A percentile compares a stretch with the other conserved stretches of the same genome.
phyloP scores from a whole-genome alignment of 176 grass and related monocot species.

The Bothriochloa decipiens region DNA sequence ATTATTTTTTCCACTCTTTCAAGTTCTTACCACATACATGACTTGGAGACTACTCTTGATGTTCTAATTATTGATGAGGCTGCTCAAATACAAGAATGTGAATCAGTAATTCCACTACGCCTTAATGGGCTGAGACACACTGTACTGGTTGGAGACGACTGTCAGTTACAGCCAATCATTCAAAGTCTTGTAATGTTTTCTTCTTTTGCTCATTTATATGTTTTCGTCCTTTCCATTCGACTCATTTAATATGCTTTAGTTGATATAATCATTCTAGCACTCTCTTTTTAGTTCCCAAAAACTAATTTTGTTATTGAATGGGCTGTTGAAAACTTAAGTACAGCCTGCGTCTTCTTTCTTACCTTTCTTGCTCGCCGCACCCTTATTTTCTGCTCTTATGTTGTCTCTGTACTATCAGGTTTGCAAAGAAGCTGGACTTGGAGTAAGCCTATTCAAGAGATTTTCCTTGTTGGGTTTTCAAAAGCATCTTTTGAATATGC shows the following conservation, averaged over 20 bases:
- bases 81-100: slow-evolving; percentile 69
- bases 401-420: slow-evolving; percentile 35
- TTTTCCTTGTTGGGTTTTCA: slow-evolving; percentile 39
- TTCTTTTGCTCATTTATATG: too few relatives aligned
- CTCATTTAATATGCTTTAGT: not conserved
- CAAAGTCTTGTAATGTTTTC: slow-evolving; percentile 58
- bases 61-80: slow-evolving; percentile 77
- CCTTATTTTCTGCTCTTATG: not conserved
- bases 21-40: slow-evolving; percentile 62
- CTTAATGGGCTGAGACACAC: slow-evolving; percentile 55
- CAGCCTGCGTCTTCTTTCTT: not conserved
- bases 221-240: not conserved
- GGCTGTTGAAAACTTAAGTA: not conserved
- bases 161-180: slow-evolving; percentile 58
- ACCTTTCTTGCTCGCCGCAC: not conserved
- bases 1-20: slow-evolving; percentile 72
- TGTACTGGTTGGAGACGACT: slow-evolving; percentile 72
- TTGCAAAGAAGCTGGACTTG: slow-evolving; percentile 64
- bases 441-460: slow-evolving; percentile 69
- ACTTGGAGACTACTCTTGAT: slow-evolving; percentile 44
- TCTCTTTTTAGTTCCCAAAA: too few relatives aligned
- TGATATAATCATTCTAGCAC: too few relatives aligned
- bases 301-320: not conserved
- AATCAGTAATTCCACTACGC: slow-evolving; percentile 64
- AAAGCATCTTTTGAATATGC: slow-evolving; percentile 70